These are phyloP conservation scores for Taphrina confusa DNA, from an alignment of 1,139 yeast genomes.

Conservation along the genomic window DNA sequence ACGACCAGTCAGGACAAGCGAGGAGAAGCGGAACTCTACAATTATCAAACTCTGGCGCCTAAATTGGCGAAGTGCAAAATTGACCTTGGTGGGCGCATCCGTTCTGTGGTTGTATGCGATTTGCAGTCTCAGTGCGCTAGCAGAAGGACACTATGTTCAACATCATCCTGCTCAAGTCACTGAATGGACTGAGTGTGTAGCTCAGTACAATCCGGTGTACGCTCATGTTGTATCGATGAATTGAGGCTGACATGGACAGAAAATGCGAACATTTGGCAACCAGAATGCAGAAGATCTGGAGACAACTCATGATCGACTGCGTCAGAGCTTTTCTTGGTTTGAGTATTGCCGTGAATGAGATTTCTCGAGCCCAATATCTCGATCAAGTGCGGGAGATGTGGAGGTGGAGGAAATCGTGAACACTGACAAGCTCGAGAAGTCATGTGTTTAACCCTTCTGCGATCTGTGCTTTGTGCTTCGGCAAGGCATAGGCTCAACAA, in stretches of 20 bases:
- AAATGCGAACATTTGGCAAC: not conserved
- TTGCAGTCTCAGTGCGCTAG: not conserved
- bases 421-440: too few species aligned
- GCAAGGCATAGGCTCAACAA: too few species aligned
- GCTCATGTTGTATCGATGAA: too few species aligned
- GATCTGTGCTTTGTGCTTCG: too few species aligned
- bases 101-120: conserved; percentile 2
- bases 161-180: not conserved
- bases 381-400: conserved; percentile 7
- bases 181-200: conserved; percentile 1
- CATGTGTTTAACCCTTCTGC: too few species aligned
- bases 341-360: conserved; percentile 6
- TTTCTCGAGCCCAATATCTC: conserved; percentile 1
- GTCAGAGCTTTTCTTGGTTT: conserved; percentile 1
- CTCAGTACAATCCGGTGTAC: not conserved
- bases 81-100: conserved; percentile 8
- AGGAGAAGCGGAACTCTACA: conserved; percentile 1
- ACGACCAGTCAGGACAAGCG: not conserved
- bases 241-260: not conserved
- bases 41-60: conserved; percentile 9
- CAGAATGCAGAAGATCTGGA: not conserved
- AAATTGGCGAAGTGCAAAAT: conserved; percentile 19
- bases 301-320: conserved; percentile 14
- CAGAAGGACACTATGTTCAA: not conserved
- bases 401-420: conserved; percentile 7